Evolutionary conservation across 495 filamentous ascomycete species (phyloP).

Genomic region (Hypoxylon rickii): DNA sequence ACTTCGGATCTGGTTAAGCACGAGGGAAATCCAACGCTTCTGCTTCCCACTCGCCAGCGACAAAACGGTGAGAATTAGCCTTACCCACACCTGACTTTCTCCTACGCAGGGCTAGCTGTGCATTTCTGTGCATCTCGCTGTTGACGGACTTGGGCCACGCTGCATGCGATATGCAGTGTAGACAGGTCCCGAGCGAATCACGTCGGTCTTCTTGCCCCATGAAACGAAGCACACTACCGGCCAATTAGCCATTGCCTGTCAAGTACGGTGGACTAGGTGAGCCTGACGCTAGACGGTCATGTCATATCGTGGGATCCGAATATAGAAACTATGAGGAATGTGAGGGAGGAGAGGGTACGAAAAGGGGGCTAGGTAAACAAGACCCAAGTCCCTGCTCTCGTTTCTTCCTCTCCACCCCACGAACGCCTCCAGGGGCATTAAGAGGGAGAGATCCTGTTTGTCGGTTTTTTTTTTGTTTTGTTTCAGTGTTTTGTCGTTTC

Average conservation of each 20-base stretch:
- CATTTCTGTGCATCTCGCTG: neutral
- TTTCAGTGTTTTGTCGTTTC: conserved; percentile 38
- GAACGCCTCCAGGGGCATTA: conserved; percentile 20
- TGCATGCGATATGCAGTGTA: conserved; percentile 25
- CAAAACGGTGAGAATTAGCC: no score
- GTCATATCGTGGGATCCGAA: conserved; percentile 1
- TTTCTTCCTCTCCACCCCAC: conserved; percentile 2
- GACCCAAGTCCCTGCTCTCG: neutral
- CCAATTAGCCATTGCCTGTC: conserved; percentile 18
- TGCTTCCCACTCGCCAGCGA: no score
- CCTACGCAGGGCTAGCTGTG: neutral
- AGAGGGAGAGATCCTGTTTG: no score
- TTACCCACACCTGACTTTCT: no score
- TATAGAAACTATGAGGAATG: conserved; percentile 26
- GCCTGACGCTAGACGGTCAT: conserved; percentile 27
- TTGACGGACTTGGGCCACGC: no score
- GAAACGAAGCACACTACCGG: conserved; percentile 17
- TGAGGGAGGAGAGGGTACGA: conserved; percentile 10
- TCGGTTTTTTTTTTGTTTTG: conserved; percentile 13
- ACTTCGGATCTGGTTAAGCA: no score
- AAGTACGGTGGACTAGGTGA: conserved; percentile 12
- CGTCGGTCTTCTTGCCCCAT: neutral
- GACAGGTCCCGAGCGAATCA: conserved; percentile 26
- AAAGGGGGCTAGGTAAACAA: no score
- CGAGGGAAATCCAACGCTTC: no score